These are phyloP conservation scores for Neoboletus brunneissimus DNA, from an alignment of 768 basidiomycete species.

Conservation along the genomic window DNA sequence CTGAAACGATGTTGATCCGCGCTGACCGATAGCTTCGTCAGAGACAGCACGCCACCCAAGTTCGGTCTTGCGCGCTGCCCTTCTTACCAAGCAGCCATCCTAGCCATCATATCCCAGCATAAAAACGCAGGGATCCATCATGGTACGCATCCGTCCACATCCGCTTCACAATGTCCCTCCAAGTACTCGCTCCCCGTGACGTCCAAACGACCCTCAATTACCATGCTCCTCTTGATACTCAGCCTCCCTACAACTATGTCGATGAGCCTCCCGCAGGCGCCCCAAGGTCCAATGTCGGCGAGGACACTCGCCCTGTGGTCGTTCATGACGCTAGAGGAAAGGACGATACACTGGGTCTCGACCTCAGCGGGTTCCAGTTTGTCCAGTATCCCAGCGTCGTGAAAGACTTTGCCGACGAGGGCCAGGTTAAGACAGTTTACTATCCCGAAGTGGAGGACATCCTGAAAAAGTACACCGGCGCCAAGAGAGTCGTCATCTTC, in stretches of 20 bases:
- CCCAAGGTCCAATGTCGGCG: constrained; percentile 32
- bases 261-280: constrained; percentile 27
- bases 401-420: constrained; percentile 41
- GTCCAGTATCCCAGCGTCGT: constrained; percentile 32
- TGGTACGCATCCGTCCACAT: background rate
- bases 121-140: constrained; percentile 1
- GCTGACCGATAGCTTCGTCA: constrained; percentile 10
- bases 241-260: constrained; percentile 37
- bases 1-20: background rate
- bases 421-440: constrained; percentile 36
- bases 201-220: constrained; percentile 41
- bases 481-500: constrained; percentile 41
- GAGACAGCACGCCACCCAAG: constrained; percentile 12
- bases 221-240: constrained; percentile 24
- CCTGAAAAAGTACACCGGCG: constrained; percentile 39
- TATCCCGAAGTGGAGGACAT: constrained; percentile 43
- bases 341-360: constrained; percentile 30
- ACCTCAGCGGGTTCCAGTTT: constrained; percentile 47
- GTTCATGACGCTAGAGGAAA: constrained; percentile 36
- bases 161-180: constrained; percentile 13
- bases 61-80: background rate
- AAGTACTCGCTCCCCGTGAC: constrained; percentile 32
- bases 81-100: constrained; percentile 5
- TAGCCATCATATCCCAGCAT: too few species aligned
- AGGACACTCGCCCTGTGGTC: constrained; percentile 15